phyloP scores from a whole-genome alignment of 257 asterid species.

The Leonotis leonurus region DNA sequence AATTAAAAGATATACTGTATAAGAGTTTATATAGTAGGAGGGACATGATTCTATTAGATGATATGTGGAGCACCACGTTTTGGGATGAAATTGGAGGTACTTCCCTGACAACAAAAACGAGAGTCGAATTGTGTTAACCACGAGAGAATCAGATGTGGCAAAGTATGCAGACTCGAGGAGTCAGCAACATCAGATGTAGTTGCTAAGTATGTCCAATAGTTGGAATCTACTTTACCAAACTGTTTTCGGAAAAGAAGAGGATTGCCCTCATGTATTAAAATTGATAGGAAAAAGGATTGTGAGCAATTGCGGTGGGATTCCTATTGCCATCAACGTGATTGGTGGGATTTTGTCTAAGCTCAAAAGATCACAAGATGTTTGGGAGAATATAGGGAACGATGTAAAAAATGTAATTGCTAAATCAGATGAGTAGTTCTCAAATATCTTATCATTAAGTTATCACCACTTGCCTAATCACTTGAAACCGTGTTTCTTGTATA shows the following conservation, averaged over 20 bases:
- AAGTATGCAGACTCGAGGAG: too few relatives aligned
- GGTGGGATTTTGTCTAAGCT: neutral
- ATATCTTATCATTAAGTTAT: too few relatives aligned
- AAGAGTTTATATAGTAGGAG: neutral
- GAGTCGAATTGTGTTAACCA: neutral
- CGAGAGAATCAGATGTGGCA: too few relatives aligned
- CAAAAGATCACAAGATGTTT: neutral
- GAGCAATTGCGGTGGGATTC: neutral
- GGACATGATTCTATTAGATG: neutral
- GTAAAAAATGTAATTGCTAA: neutral
- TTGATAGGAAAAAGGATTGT: neutral
- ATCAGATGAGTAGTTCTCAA: neutral
- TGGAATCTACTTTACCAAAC: conserved; percentile 22
- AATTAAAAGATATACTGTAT: neutral
- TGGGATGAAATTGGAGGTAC: neutral
- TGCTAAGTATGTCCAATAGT: neutral
- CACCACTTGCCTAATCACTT: too few relatives aligned
- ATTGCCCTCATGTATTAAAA: conserved; percentile 2
- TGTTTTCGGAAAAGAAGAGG: too few relatives aligned
- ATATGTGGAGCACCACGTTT: neutral
- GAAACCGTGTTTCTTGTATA: too few relatives aligned
- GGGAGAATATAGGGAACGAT: conserved; percentile 10
- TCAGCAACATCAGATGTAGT: conserved; percentile 8
- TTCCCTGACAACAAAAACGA: neutral
- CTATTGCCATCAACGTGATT: neutral